Evolutionary conservation across 2,329 filamentous ascomycete species (phyloP), one percentile per base, ranked within the genome.

Genomic region (Colletotrichum sp.): DNA sequence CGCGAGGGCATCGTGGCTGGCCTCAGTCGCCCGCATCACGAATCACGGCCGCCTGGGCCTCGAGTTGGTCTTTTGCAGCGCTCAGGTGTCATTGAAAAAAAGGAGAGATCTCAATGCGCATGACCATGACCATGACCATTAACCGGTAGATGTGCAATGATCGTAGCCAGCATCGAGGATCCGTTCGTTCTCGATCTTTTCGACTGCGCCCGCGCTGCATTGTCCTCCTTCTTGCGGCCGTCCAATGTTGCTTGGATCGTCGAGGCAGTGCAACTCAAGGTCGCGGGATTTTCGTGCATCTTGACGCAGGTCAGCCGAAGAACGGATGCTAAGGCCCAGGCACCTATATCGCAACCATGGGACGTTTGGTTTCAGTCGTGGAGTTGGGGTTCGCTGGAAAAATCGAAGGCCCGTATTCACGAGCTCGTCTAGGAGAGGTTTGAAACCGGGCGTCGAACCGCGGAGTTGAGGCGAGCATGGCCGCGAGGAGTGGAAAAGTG

Each of bases 311-410:
- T 49, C 44, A 49, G 44, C 27, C 57, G 22, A 73, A 65, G 70
- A 73, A 30, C 52, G 70, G 64, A 76, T 66, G 70, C 59, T 76
- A 76, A 76, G 57, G 49, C 16, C 64, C 44, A 34, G 70, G 64
- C 34, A n/a, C 70, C 64, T 72, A 65, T 76, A 52, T 69, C 49
- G 70, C 59, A 44, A 65, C 73, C 73, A 73, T 76, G 73, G 57
- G 65, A 72, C 71, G 63, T 69, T 64, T 63, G 64, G 73, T 76
- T 73, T 76, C 73, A 76, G 70, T 72, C 73, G 64, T 76, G 70
- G 70, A 59, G 70, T 59, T 68, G 64, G 57, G 55, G 55, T 22
- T 71, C 39, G 44, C 16, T 69, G 64, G 73, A 73, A 69, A 49
- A 65, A 61, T 59, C 57, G 34, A 69, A 76, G 73, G 63, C 72